phyloP scores from a whole-genome alignment of 352 stramenopile genomes.

The Phytophthora idaei region DNA sequence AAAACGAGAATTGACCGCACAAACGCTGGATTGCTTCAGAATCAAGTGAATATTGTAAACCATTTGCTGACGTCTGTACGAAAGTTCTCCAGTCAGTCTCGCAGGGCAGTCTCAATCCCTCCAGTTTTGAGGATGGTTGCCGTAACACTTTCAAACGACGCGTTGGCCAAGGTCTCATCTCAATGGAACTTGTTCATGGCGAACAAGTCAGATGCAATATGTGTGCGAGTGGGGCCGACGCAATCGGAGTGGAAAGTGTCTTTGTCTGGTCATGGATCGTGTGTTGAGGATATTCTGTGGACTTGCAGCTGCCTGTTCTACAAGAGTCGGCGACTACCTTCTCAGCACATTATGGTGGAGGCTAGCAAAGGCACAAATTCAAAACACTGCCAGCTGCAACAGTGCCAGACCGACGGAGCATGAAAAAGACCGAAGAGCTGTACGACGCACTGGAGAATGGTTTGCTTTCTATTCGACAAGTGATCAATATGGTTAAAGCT shows the following conservation, averaged over 20 bases:
- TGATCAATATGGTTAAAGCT: neutral
- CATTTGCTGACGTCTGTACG: no score
- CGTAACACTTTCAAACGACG: neutral
- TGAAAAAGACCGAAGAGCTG: neutral
- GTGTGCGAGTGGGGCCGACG: neutral
- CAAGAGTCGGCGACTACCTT: neutral
- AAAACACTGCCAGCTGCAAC: neutral
- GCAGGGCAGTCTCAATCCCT: neutral
- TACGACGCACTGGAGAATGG: neutral
- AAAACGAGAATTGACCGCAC: no score
- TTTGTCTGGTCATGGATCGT: neutral
- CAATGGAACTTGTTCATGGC: slow-evolving; percentile 1
- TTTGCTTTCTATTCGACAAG: neutral
- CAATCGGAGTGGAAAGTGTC: neutral
- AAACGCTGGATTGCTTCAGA: no score
- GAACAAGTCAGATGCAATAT: neutral
- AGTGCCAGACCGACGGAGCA: neutral
- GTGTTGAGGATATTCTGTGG: neutral
- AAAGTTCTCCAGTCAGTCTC: neutral
- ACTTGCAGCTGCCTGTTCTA: neutral
- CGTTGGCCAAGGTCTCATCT: neutral
- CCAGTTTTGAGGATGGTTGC: neutral
- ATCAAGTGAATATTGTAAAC: no score
- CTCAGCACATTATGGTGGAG: neutral
- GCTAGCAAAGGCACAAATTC: neutral